Evolutionary conservation across 1,139 yeast genomes (phyloP).

Genomic region (Geotrichum reessii): DNA sequence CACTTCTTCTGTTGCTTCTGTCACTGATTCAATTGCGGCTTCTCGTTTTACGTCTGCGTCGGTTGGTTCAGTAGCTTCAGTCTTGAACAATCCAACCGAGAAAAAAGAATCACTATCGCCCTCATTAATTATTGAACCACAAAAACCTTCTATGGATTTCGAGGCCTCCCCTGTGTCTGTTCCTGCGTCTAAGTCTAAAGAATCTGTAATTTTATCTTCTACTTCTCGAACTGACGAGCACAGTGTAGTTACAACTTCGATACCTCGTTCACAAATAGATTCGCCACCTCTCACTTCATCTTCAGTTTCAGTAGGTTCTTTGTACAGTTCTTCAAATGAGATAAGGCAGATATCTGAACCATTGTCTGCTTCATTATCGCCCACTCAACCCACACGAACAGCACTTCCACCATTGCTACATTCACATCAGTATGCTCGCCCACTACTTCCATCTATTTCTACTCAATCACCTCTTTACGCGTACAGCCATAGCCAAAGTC

Average conservation of each 20-base stretch:
- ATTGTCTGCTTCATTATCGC: neutral
- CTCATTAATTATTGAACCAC: neutral
- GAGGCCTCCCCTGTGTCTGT: neutral
- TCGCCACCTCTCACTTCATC: neutral
- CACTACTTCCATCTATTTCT: constrained; percentile 4
- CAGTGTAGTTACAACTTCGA: neutral
- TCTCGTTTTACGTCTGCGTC: neutral
- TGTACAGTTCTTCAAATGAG: neutral
- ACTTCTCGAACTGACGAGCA: neutral
- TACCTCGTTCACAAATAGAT: neutral
- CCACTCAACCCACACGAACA: neutral
- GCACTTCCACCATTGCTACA: neutral
- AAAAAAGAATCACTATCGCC: neutral
- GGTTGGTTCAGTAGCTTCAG: neutral
- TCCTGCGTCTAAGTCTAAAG: neutral
- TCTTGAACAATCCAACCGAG: neutral
- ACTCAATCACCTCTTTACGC: constrained; percentile 3
- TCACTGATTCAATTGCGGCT: neutral
- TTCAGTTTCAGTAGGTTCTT: neutral
- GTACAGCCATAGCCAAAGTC: neutral
- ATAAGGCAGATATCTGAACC: neutral
- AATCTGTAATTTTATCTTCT: neutral
- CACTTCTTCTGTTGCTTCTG: neutral
- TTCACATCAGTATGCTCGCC: constrained; percentile 5
- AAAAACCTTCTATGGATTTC: neutral